These are phyloP conservation scores for Lodderomyces theae DNA, from an alignment of 1,139 yeast species.

Conservation along the genomic window DNA sequence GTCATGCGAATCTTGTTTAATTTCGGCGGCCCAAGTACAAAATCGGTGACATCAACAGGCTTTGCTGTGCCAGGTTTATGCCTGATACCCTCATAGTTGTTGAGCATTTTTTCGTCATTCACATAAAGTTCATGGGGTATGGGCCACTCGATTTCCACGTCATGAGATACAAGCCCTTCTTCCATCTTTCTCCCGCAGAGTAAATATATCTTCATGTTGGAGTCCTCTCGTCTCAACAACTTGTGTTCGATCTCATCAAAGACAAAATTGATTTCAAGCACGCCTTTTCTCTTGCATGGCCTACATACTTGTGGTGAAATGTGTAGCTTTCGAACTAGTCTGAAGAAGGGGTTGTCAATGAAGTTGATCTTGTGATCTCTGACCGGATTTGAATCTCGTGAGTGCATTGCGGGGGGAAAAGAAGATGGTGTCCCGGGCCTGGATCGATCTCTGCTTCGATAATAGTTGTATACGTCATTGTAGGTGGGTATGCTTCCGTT, in stretches of 20 bases:
- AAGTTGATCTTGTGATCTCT: conserved; percentile 43
- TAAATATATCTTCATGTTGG: conserved; percentile 36
- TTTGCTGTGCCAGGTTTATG: conserved; percentile 60
- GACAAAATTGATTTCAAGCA: conserved; percentile 35
- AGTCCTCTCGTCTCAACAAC: conserved; percentile 17
- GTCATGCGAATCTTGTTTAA: conserved; percentile 46
- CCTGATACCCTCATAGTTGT: conserved; percentile 58
- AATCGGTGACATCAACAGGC: conserved; percentile 61
- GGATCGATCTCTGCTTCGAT: neutral
- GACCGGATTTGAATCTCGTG: conserved; percentile 20
- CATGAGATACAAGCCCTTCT: conserved; percentile 17
- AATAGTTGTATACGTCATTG: conserved; percentile 5
- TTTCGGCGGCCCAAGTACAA: conserved; percentile 26
- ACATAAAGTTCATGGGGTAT: conserved; percentile 54
- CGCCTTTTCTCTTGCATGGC: conserved; percentile 36
- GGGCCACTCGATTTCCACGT: conserved; percentile 54
- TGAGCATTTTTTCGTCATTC: conserved; percentile 41
- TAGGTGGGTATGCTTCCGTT: neutral
- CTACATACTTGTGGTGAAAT: conserved; percentile 38
- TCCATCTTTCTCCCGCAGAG: conserved; percentile 44
- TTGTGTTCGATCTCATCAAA: conserved; percentile 37
- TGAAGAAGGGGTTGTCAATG: conserved; percentile 52
- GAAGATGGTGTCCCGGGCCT: neutral
- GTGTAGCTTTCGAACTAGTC: conserved; percentile 40
- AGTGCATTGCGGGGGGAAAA: conserved; percentile 7